Evolutionary conservation across 1,284 basidiomycete species (phyloP).

Genomic region (Papiliotrema fonsecae): DNA sequence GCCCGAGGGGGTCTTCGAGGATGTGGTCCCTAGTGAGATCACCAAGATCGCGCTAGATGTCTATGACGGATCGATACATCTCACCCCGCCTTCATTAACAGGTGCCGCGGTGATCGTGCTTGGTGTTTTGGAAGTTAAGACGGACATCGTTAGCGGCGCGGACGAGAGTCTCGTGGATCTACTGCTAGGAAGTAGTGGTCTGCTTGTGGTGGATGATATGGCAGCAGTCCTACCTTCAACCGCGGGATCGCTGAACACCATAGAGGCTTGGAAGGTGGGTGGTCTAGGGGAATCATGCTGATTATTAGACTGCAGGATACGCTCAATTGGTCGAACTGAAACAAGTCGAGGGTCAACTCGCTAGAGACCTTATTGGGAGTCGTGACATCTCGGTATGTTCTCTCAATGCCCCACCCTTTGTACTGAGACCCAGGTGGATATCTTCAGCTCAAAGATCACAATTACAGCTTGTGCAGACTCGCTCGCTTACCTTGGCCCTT

Average conservation of each 20-base stretch:
- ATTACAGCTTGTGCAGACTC: constrained; percentile 50
- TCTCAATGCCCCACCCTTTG: too few species aligned
- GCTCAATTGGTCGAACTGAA: constrained; percentile 55
- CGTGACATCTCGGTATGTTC: constrained; percentile 20
- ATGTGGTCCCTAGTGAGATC: constrained; percentile 84
- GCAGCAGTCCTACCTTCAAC: constrained; percentile 30
- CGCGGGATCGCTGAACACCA: constrained; percentile 16
- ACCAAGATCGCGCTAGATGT: constrained; percentile 65
- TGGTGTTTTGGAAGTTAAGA: constrained; percentile 62
- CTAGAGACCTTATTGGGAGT: constrained; percentile 21
- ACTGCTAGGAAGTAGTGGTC: constrained; percentile 49
- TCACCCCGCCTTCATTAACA: constrained; percentile 57
- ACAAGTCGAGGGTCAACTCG: constrained; percentile 51
- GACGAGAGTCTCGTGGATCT: constrained; percentile 57
- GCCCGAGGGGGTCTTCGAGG: constrained; percentile 89
- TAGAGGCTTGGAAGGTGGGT: constrained; percentile 65
- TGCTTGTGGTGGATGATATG: constrained; percentile 64
- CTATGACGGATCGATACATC: constrained; percentile 64
- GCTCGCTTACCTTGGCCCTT: constrained; percentile 32
- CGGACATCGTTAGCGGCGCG: constrained; percentile 65
- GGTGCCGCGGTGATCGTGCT: constrained; percentile 65
- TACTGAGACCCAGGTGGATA: constrained; percentile 21
- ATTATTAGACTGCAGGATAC: background rate
- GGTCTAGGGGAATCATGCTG: constrained; percentile 26
- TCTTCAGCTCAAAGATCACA: constrained; percentile 23